Conservation (phyloP, 345 rosid genomes). For the Sonneratia alba region DNA sequence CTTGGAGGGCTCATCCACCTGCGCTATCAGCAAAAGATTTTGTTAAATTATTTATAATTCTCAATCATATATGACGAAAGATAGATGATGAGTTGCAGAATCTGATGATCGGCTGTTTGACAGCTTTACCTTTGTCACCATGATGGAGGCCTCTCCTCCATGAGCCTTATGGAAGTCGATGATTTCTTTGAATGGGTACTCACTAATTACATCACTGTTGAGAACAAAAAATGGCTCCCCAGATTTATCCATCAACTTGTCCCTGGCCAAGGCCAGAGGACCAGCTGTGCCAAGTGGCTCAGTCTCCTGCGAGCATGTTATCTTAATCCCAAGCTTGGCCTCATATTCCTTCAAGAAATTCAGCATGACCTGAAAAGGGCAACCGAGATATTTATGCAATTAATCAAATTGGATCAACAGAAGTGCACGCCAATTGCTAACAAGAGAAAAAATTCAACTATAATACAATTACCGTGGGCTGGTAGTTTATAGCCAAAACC, state of each 20-base stretch:
- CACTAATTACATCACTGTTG: slow-evolving; percentile 98
- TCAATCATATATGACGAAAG: not conserved
- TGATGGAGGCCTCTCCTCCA: slow-evolving; percentile 97
- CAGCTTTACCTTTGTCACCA: slow-evolving; percentile 86
- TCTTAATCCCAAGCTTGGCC: slow-evolving; percentile 75
- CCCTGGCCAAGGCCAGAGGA: slow-evolving; percentile 96
- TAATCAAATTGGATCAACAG: not conserved
- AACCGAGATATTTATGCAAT: not conserved
- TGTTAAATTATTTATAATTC: not conserved
- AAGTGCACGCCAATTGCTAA: not conserved
- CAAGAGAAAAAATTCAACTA: not conserved
- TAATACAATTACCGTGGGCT: slow-evolving; percentile 61
- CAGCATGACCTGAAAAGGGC: slow-evolving; percentile 61
- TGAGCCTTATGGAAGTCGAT: slow-evolving; percentile 80
- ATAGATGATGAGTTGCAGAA: not conserved
- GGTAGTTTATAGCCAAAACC: slow-evolving; percentile 94
- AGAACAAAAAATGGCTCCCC: slow-evolving; percentile 95
- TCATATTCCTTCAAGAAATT: slow-evolving; percentile 90
- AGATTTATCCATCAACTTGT: slow-evolving; percentile 66
- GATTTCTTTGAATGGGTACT: slow-evolving; percentile 80
- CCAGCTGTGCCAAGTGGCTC: slow-evolving; percentile 99
- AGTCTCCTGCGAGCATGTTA: slow-evolving; percentile 96
- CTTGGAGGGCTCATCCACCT: slow-evolving; percentile 99
- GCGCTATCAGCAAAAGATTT: not conserved
- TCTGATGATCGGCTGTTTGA: not conserved